A percentile compares a stretch with the other conserved stretches of the same genome.
Conservation (phyloP, 768 basidiomycete genomes). For the Termitomyces bulborhizus region DNA sequence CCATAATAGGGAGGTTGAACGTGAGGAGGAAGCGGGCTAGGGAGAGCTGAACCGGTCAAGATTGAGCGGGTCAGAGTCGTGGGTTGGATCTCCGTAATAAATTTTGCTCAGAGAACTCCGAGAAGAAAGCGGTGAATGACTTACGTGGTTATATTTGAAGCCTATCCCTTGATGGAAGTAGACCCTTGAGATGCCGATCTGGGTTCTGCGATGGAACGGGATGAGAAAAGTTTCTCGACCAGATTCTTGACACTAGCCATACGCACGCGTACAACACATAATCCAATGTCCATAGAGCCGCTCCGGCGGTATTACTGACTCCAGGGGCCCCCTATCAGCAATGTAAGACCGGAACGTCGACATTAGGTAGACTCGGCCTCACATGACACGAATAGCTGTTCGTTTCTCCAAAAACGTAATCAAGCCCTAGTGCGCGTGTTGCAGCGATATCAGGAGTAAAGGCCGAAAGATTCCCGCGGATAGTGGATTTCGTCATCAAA, state of each 20-base stretch:
- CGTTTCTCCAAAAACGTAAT: slow-evolving; percentile 62
- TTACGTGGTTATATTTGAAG: slow-evolving; percentile 65
- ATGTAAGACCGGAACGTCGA: neutral
- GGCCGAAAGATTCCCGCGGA: slow-evolving; percentile 48
- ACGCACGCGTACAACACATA: slow-evolving; percentile 53
- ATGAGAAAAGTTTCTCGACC: neutral
- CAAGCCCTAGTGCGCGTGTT: slow-evolving; percentile 36
- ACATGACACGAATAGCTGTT: slow-evolving; percentile 46
- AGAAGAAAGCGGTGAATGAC: neutral
- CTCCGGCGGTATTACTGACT: slow-evolving; percentile 66
- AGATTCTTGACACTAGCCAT: too few species aligned
- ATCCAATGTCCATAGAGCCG: slow-evolving; percentile 63
- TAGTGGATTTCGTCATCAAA: slow-evolving; percentile 56
- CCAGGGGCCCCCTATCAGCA: slow-evolving; percentile 37
- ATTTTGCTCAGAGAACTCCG: neutral
- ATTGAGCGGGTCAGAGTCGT: slow-evolving; percentile 50
- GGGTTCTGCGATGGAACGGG: slow-evolving; percentile 6
- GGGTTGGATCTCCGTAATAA: slow-evolving; percentile 51
- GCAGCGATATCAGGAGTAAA: slow-evolving; percentile 51
- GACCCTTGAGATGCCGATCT: slow-evolving; percentile 43
- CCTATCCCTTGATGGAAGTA: slow-evolving; percentile 69
- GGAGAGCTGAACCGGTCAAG: slow-evolving; percentile 44
- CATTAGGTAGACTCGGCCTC: slow-evolving; percentile 3
- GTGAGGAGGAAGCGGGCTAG: slow-evolving; percentile 48
- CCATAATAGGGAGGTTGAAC: slow-evolving; percentile 65